Evolutionary conservation across 148 eudicot species (phyloP).

Genomic region (Bassia scoparia): DNA sequence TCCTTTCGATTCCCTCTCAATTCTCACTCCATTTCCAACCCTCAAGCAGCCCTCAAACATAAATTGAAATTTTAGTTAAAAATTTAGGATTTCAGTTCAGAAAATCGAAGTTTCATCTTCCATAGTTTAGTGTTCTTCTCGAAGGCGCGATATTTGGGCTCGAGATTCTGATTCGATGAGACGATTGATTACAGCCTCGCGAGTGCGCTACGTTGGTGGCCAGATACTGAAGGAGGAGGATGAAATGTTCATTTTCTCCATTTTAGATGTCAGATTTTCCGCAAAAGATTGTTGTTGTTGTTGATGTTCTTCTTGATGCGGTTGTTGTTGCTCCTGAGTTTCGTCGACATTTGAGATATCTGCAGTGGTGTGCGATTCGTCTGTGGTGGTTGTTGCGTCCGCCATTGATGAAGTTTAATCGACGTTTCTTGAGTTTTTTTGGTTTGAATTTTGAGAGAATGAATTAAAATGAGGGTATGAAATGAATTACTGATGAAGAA

Average conservation of each 20-base stretch:
- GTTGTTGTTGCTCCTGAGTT: not conserved
- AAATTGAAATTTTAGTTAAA: too few relatives aligned
- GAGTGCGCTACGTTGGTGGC: constrained; percentile 88
- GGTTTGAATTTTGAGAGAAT: too few relatives aligned
- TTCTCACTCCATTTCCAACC: too few relatives aligned
- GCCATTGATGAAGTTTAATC: not conserved
- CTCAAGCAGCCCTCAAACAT: too few relatives aligned
- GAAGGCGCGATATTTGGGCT: too few relatives aligned
- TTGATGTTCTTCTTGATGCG: not conserved
- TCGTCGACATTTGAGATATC: not conserved
- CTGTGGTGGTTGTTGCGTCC: constrained; percentile 16
- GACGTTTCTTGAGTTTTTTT: not conserved
- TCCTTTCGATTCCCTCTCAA: too few relatives aligned
- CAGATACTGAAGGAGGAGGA: constrained; percentile 71
- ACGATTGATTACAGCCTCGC: constrained; percentile 71
- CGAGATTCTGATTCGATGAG: constrained; percentile 76
- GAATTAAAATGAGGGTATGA: too few relatives aligned
- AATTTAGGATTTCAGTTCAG: too few relatives aligned
- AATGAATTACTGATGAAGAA: too few relatives aligned
- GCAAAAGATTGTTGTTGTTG: not conserved
- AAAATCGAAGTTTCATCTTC: too few relatives aligned
- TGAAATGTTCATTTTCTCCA: constrained; percentile 40
- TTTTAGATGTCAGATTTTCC: constrained; percentile 27
- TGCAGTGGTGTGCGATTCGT: constrained; percentile 17
- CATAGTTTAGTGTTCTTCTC: too few relatives aligned